These are phyloP conservation scores for Phylloporus sp. DNA, from an alignment of 768 basidiomycete species.

Conservation along the genomic window DNA sequence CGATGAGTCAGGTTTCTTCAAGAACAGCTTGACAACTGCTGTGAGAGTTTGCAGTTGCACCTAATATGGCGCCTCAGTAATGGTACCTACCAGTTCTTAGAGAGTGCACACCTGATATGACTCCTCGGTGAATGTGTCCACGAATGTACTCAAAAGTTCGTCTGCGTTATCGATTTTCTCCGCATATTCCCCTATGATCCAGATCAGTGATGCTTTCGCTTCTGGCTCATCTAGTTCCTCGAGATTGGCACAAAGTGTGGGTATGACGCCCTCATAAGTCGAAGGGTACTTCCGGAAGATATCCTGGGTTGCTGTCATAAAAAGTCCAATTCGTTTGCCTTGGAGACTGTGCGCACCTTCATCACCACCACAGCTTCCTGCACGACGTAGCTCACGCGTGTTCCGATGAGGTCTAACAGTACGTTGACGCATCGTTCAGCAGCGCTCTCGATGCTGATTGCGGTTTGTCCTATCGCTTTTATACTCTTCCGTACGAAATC, in stretches of 20 bases:
- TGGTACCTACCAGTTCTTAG: neutral
- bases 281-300: constrained; percentile 97
- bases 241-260: constrained; percentile 87
- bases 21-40: constrained; percentile 93
- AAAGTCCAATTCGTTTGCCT: neutral
- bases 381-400: constrained; percentile 93
- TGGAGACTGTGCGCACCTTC: constrained; percentile 57
- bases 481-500: constrained; percentile 96
- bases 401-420: constrained; percentile 85
- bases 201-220: constrained; percentile 95
- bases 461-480: constrained; percentile 93
- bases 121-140: constrained; percentile 92
- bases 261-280: constrained; percentile 95
- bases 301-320: constrained; percentile 49
- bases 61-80: constrained; percentile 25
- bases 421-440: constrained; percentile 95
- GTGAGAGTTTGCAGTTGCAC: constrained; percentile 82
- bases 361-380: constrained; percentile 98
- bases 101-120: constrained; percentile 64
- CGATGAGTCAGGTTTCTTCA: constrained; percentile 90
- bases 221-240: constrained; percentile 98
- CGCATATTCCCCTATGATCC: constrained; percentile 99
- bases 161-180: constrained; percentile 97
- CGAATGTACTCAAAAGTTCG: constrained; percentile 84
- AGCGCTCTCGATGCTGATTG: constrained; percentile 89